Percentiles rank a stretch among this genome's conserved stretches.
Conservation (phyloP, 176 grass and related monocot species). For the Aegilops bicornis region DNA sequence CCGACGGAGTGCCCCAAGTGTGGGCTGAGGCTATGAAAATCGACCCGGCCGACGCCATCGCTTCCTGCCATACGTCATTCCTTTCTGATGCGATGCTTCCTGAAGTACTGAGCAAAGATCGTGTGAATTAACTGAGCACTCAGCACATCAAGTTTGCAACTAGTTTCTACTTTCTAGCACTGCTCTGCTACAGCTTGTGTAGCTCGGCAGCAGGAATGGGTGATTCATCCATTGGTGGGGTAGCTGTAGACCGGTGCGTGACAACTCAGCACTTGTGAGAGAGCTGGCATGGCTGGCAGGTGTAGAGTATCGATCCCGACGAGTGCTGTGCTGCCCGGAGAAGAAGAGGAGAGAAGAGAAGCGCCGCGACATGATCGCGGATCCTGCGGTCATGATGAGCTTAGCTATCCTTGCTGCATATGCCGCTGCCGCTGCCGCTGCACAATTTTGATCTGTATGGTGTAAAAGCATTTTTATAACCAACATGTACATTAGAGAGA, state of each 20-base stretch:
- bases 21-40: conserved; percentile 53
- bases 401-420: conserved; percentile 24
- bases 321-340: conserved; percentile 22
- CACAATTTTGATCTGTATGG: conserved; percentile 70
- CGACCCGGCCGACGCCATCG: conserved; percentile 43
- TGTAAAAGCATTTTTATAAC: conserved; percentile 61
- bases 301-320: background rate
- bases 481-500: conserved; percentile 63
- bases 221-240: conserved; percentile 26
- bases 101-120: conserved; percentile 17
- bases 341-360: background rate
- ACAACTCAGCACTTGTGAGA: conserved; percentile 14
- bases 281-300: conserved; percentile 23
- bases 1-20: conserved; percentile 37
- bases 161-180: conserved; percentile 28
- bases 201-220: conserved; percentile 15
- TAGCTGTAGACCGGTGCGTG: conserved; percentile 41
- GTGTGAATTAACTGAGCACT: conserved; percentile 24
- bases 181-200: conserved; percentile 47
- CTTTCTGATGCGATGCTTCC: conserved; percentile 20
- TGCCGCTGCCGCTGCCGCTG: conserved; percentile 12
- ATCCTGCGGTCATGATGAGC: background rate
- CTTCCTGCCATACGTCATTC: conserved; percentile 59
- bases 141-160: background rate
- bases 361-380: too few species aligned